Evolutionary conservation across 2,329 filamentous ascomycete species (phyloP).

Genomic region (Fusarium sp.): DNA sequence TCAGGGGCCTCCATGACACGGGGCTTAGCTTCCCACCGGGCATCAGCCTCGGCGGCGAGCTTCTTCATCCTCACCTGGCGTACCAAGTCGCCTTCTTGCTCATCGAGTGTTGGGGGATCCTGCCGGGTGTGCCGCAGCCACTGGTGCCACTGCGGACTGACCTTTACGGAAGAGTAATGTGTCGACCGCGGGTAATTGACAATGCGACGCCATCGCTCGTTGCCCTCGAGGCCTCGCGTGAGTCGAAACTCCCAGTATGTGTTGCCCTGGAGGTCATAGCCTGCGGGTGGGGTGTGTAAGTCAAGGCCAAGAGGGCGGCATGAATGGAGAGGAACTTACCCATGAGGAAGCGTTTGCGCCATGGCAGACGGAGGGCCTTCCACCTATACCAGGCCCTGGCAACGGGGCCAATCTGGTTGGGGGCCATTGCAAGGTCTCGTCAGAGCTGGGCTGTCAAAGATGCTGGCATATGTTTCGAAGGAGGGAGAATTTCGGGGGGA

Average conservation of each 20-base stretch:
- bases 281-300: conserved; percentile 52
- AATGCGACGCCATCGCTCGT: conserved; percentile 70
- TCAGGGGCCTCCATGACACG: conserved; percentile 57
- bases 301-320: conserved; percentile 9
- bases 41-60: conserved; percentile 72
- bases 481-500: background rate
- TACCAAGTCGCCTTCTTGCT: conserved; percentile 66
- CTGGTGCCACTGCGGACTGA: conserved; percentile 75
- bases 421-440: conserved; percentile 46
- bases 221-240: conserved; percentile 50
- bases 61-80: conserved; percentile 66
- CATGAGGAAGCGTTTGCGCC: conserved; percentile 72
- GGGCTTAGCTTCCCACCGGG: conserved; percentile 71
- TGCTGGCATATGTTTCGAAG: background rate
- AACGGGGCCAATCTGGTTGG: conserved; percentile 52
- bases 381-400: conserved; percentile 67
- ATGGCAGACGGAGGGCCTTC: conserved; percentile 72
- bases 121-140: conserved; percentile 73
- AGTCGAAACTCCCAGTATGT: conserved; percentile 78
- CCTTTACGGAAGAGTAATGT: conserved; percentile 66
- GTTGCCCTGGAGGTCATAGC: conserved; percentile 73
- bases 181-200: conserved; percentile 68
- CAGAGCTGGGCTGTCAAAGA: conserved; percentile 4
- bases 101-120: conserved; percentile 65
- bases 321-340: conserved; percentile 56